A percentile compares a stretch with the other conserved stretches of the same genome.
These are phyloP conservation scores for Fusarium buharicum DNA, from an alignment of 2,329 filamentous ascomycete species.

Conservation along the genomic window DNA sequence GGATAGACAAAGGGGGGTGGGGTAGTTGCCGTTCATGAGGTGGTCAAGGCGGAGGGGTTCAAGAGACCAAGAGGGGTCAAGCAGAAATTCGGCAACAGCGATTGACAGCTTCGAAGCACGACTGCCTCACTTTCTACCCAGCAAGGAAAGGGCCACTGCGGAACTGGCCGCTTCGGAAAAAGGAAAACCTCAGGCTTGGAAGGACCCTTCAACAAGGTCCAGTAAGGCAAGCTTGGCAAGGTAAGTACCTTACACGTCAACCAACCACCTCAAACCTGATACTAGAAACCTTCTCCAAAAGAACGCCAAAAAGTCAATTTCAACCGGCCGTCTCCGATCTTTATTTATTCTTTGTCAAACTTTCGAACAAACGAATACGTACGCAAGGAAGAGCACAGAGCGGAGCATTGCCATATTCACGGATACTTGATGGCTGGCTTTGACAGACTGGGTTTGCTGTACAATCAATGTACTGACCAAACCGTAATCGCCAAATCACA, in stretches of 20 bases:
- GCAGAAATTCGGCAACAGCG: conserved; percentile 3
- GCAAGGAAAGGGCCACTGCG: neutral
- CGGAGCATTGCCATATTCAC: no score
- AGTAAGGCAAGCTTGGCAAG: no score
- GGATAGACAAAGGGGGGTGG: conserved; percentile 28
- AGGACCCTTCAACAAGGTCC: conserved; percentile 1
- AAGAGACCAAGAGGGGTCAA: conserved; percentile 9
- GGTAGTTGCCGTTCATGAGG: conserved; percentile 17
- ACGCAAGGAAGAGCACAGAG: no score
- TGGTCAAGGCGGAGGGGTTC: conserved; percentile 15
- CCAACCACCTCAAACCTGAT: conserved; percentile 11
- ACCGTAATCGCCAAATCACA: no score
- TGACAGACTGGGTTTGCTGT: neutral
- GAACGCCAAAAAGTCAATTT: conserved; percentile 34
- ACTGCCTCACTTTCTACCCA: neutral
- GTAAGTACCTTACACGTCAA: no score
- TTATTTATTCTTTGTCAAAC: neutral
- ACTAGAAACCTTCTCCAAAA: conserved; percentile 17
- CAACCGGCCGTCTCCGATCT: conserved; percentile 25
- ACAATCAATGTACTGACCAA: neutral
- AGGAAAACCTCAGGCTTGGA: neutral
- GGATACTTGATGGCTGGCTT: no score
- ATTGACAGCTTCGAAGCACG: conserved; percentile 28
- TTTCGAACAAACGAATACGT: no score
- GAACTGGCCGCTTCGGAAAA: conserved; percentile 16